Evolutionary conservation across 495 filamentous ascomycete genomes (phyloP).

Genomic region (Oleoguttula mirabilis): DNA sequence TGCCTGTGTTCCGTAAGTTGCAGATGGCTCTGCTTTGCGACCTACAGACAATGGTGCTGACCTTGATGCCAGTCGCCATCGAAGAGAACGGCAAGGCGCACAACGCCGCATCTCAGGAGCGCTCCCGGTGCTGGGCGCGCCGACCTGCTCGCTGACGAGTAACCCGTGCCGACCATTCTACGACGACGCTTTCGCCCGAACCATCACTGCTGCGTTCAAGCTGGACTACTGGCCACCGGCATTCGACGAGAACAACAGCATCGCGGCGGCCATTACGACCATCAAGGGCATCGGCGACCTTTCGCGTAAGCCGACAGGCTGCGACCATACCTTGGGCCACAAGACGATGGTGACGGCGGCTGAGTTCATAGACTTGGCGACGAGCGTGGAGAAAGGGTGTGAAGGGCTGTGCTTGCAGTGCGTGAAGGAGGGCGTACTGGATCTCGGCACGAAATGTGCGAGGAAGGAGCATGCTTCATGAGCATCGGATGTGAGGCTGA

Average conservation of each 20-base stretch:
- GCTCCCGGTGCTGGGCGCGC: not conserved
- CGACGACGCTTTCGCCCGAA: not conserved
- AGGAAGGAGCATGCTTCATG: no score
- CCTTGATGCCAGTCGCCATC: no score
- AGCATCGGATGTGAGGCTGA: no score
- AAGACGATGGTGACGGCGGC: not conserved
- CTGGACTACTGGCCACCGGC: not conserved
- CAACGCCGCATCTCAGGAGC: not conserved
- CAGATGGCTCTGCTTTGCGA: no score
- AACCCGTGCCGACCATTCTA: no score
- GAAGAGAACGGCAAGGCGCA: conserved; percentile 1
- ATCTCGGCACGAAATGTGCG: no score
- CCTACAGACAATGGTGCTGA: no score
- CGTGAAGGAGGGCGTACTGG: no score
- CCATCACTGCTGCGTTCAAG: not conserved
- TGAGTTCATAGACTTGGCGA: not conserved
- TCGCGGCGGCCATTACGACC: not conserved
- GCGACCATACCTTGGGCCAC: not conserved
- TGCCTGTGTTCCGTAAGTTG: no score
- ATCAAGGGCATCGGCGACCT: not conserved
- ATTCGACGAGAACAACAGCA: not conserved
- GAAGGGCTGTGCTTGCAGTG: no score
- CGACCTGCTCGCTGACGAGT: not conserved
- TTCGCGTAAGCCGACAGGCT: not conserved
- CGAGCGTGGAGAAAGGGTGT: not conserved